Conservation (phyloP, 179 eudicot genomes). For the Patellifolia procumbens region DNA sequence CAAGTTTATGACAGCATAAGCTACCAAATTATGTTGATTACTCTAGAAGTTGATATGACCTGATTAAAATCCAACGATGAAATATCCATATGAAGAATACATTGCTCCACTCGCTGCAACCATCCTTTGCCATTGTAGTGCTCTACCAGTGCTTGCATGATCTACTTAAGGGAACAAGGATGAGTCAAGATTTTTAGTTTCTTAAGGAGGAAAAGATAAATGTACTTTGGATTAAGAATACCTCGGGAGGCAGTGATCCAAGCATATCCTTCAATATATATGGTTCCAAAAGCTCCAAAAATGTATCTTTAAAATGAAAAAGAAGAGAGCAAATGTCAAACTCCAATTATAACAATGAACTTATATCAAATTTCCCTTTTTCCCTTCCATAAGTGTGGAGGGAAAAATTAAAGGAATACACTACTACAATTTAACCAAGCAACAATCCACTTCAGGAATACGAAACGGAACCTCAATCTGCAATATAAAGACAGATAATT, state of each 20-base stretch:
- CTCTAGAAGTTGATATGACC: constrained; percentile 44
- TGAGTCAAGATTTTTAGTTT: not conserved
- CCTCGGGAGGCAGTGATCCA: constrained; percentile 95
- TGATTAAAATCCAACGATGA: constrained; percentile 95
- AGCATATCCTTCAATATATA: constrained; percentile 97
- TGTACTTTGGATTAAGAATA: constrained; percentile 27
- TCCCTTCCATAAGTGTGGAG: not conserved
- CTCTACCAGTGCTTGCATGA: constrained; percentile 99
- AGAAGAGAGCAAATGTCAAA: constrained; percentile 8
- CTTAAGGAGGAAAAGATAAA: not conserved
- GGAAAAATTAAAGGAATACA: not conserved
- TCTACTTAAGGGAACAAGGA: constrained; percentile 37
- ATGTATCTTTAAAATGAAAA: constrained; percentile 57
- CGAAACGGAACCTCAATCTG: not conserved
- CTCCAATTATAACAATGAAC: not conserved
- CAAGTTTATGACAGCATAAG: not conserved
- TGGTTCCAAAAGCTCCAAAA: constrained; percentile 98
- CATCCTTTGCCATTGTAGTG: constrained; percentile 90
- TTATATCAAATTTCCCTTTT: not conserved
- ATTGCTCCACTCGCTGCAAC: constrained; percentile 96
- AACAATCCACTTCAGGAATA: not conserved
- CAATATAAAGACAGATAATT: not conserved
- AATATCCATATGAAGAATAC: constrained; percentile 98
- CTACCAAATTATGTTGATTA: constrained; percentile 13
- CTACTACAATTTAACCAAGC: not conserved